Evolutionary conservation across 176 grass and related monocot genomes (phyloP).

Genomic region (Phoenix roebelenii): DNA sequence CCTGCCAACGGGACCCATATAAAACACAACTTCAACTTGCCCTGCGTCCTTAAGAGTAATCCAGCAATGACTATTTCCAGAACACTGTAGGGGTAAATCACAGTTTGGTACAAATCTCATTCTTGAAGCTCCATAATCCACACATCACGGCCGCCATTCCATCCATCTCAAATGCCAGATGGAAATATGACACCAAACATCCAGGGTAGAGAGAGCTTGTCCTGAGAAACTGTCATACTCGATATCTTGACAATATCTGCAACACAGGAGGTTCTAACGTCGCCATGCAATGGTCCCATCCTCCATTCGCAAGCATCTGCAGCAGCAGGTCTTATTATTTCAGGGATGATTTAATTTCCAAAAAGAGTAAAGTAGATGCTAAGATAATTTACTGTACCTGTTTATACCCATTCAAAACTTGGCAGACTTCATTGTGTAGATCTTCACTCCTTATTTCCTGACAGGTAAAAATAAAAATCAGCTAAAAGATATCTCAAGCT

Average conservation of each 20-base stretch:
- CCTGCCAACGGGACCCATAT: background rate
- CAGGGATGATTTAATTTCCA: too few relatives aligned
- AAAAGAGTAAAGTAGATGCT: too few relatives aligned
- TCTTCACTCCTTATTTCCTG: conserved; percentile 93
- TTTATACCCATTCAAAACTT: conserved; percentile 90
- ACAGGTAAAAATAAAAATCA: conserved; percentile 9
- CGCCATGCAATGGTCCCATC: conserved; percentile 85
- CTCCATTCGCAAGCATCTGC: conserved; percentile 59
- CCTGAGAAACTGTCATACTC: conserved; percentile 28
- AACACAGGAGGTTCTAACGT: conserved; percentile 53
- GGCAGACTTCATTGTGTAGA: conserved; percentile 67
- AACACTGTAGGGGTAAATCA: conserved; percentile 3
- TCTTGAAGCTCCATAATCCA: background rate
- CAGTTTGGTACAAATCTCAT: conserved; percentile 3
- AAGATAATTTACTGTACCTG: conserved; percentile 37
- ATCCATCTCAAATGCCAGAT: conserved; percentile 17
- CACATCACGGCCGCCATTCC: background rate
- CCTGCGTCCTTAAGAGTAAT: background rate
- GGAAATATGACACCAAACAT: conserved; percentile 2
- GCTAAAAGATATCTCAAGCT: background rate
- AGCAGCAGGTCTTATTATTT: too few relatives aligned
- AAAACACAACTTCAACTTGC: background rate
- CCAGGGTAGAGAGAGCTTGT: background rate
- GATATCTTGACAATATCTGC: conserved; percentile 65
- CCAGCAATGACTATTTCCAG: background rate